Evolutionary conservation across 148 eudicot genomes (phyloP).

Genomic region (Beta vulgaris): DNA sequence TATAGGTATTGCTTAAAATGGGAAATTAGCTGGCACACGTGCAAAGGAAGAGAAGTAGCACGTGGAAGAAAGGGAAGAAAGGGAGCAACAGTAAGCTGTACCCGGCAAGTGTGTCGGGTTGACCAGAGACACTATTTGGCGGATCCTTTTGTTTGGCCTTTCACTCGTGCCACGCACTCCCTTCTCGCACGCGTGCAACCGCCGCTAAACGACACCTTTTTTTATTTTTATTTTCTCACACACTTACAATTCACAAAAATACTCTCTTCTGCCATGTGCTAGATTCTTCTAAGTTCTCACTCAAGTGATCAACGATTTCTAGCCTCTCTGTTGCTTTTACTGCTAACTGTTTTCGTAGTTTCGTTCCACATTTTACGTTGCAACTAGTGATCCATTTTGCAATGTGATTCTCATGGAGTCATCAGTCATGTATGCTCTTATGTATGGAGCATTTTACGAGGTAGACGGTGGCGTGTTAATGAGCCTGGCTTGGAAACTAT

Average conservation of each 20-base stretch:
- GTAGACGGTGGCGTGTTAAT: no score
- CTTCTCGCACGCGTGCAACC: slow-evolving; percentile 25
- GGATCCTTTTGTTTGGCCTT: slow-evolving; percentile 14
- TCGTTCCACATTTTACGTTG: neutral
- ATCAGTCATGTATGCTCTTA: no score
- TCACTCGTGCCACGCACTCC: slow-evolving; percentile 13
- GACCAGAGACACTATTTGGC: slow-evolving; percentile 51
- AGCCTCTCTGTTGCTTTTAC: slow-evolving; percentile 6
- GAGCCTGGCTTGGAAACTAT: no score
- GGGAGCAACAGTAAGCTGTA: slow-evolving; percentile 25
- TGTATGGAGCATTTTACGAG: no score
- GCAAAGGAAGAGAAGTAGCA: slow-evolving; percentile 38
- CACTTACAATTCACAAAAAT: no score
- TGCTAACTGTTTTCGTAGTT: neutral
- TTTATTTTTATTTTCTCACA: neutral
- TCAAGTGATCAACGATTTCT: neutral
- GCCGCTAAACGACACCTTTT: slow-evolving; percentile 30
- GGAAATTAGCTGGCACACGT: slow-evolving; percentile 40
- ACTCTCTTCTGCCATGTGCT: slow-evolving; percentile 6
- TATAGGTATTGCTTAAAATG: no score
- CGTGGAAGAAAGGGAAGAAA: slow-evolving; percentile 37
- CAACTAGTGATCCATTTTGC: neutral
- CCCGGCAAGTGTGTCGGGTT: slow-evolving; percentile 52
- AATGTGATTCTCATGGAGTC: neutral
- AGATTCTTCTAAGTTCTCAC: neutral